A percentile compares a stretch with the other conserved stretches of the same genome.
phyloP scores from a whole-genome alignment of 2,329 filamentous ascomycete species.

The Anisogramma anomala region DNA sequence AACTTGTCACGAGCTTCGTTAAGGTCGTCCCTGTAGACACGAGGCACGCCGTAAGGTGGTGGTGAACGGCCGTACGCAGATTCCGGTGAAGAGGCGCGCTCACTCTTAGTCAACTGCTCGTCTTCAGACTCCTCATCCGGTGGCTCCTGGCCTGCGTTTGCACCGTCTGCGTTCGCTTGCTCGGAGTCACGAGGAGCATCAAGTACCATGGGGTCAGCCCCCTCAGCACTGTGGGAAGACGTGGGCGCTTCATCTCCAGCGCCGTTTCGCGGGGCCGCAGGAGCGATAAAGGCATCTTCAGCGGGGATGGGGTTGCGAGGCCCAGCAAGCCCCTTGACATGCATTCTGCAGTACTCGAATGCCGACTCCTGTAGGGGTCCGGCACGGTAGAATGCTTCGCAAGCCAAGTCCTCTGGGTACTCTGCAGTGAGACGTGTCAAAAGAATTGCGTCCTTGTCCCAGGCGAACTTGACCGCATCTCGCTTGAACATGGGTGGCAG shows the following conservation, averaged over 20 bases:
- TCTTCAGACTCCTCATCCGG: slow-evolving; percentile 20
- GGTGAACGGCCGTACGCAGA: slow-evolving; percentile 12
- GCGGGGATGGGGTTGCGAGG: slow-evolving; percentile 56
- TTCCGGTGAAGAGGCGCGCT: slow-evolving; percentile 3
- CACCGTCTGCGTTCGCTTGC: slow-evolving; percentile 18
- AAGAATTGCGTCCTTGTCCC: slow-evolving; percentile 28
- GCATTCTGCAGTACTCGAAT: slow-evolving; percentile 63
- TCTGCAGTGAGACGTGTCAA: slow-evolving; percentile 26
- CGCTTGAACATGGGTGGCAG: slow-evolving; percentile 32
- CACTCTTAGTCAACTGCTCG: slow-evolving; percentile 16
- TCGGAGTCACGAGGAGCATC: slow-evolving; percentile 20
- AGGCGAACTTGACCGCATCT: slow-evolving; percentile 34
- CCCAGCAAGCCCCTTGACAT: slow-evolving; percentile 45
- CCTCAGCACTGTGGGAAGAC: slow-evolving; percentile 12
- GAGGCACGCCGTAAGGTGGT: slow-evolving; percentile 17
- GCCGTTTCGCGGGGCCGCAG: slow-evolving; percentile 22
- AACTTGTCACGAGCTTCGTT: slow-evolving; percentile 63
- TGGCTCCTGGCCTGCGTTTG: slow-evolving; percentile 16
- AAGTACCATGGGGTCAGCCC: slow-evolving; percentile 23
- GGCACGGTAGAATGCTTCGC: slow-evolving; percentile 74
- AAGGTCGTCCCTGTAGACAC: slow-evolving; percentile 63
- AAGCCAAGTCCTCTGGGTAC: slow-evolving; percentile 50
- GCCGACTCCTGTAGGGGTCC: slow-evolving; percentile 49
- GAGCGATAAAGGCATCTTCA: slow-evolving; percentile 36
- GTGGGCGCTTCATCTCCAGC: slow-evolving; percentile 12